Conservation (phyloP, 345 rosid genomes). For the Raphanus raphanistrum region DNA sequence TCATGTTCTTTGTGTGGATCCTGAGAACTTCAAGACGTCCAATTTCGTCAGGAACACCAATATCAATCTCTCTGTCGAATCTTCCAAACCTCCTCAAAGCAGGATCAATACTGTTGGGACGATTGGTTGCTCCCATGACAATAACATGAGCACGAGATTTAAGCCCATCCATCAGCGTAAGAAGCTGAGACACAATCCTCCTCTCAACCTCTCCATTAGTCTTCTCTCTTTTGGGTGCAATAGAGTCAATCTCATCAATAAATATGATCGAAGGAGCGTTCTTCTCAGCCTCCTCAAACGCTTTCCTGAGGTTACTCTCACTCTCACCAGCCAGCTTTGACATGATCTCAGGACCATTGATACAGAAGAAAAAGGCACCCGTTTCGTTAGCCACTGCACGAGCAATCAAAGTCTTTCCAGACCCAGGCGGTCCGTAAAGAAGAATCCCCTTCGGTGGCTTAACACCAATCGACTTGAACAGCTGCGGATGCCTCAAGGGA, state of each 20-base stretch:
- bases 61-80: conserved; percentile 93
- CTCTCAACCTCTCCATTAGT: conserved; percentile 98
- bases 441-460: conserved; percentile 98
- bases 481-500: conserved; percentile 93
- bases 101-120: conserved; percentile 96
- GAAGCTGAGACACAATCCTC: conserved; percentile 93
- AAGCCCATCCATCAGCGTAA: conserved; percentile 95
- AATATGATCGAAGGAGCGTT: conserved; percentile 96
- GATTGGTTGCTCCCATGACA: conserved; percentile 98
- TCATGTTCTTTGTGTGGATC: conserved; percentile 99
- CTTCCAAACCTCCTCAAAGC: conserved; percentile 95
- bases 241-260: conserved; percentile 94
- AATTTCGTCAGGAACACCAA: conserved; percentile 95
- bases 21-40: conserved; percentile 99
- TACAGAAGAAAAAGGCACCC: conserved; percentile 96
- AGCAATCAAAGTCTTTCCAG: conserved; percentile 92
- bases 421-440: conserved; percentile 86
- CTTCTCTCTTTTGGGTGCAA: conserved; percentile 97
- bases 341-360: conserved; percentile 96
- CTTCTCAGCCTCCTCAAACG: conserved; percentile 97
- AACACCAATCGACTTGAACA: conserved; percentile 96
- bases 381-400: conserved; percentile 98
- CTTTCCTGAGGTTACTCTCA: conserved; percentile 97
- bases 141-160: conserved; percentile 93
- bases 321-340: conserved; percentile 98